Evolutionary conservation across 2,329 filamentous ascomycete species (phyloP).

Genomic region (Aspergillus fumigatus): DNA sequence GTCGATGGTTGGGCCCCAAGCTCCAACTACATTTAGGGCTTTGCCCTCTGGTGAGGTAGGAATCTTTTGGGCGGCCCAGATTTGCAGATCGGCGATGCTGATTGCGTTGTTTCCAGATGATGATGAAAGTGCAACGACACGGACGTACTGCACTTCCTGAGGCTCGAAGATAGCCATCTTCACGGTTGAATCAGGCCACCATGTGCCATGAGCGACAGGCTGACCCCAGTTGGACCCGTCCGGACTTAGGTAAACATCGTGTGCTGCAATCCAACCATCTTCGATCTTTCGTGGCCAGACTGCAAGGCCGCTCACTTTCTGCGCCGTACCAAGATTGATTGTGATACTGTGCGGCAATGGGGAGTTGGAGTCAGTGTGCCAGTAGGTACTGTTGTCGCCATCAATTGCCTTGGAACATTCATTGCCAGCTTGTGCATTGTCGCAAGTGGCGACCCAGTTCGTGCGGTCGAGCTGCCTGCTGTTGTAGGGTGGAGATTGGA

Average conservation of each 20-base stretch:
- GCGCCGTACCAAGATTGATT: too few species aligned
- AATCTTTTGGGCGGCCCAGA: too few species aligned
- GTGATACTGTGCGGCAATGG: too few species aligned
- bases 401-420: too few species aligned
- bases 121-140: slow-evolving; percentile 1
- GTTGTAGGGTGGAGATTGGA: slow-evolving; percentile 11
- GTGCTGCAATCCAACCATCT: too few species aligned
- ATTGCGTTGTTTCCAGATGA: slow-evolving; percentile 1
- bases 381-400: too few species aligned
- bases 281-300: too few species aligned
- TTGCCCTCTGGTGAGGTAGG: too few species aligned
- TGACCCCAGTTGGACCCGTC: slow-evolving; percentile 1
- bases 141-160: slow-evolving; percentile 8
- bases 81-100: too few species aligned
- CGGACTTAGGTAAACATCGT: too few species aligned
- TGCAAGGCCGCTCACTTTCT: too few species aligned
- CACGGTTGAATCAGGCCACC: slow-evolving; percentile 9
- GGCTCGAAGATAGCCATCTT: slow-evolving; percentile 15
- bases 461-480: slow-evolving; percentile 7
- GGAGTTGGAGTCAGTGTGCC: too few species aligned
- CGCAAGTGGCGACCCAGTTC: slow-evolving; percentile 12
- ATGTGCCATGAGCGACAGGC: slow-evolving; percentile 13
- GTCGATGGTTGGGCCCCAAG: slow-evolving; percentile 20
- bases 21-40: slow-evolving; percentile 4
- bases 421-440: slow-evolving; percentile 1